A percentile compares a stretch with the other conserved stretches of the same genome.
phyloP scores from a whole-genome alignment of 768 basidiomycete genomes.

The Auricularia heimuer region DNA sequence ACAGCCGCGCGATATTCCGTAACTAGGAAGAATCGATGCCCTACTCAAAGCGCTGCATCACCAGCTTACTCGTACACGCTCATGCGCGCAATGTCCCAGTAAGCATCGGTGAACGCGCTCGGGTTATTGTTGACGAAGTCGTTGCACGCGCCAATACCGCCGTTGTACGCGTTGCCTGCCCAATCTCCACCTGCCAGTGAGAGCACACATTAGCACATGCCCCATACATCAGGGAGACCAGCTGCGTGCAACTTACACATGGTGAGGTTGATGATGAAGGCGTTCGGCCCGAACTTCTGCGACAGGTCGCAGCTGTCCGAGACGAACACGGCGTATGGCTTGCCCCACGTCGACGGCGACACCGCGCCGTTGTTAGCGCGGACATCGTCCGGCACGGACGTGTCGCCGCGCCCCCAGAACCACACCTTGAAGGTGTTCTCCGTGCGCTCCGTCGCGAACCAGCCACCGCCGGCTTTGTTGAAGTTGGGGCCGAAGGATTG shows the following conservation, averaged over 20 bases:
- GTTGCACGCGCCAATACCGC: not conserved
- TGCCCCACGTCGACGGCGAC: constrained; percentile 28
- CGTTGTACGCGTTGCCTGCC: constrained; percentile 33
- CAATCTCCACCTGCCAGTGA: constrained; percentile 26
- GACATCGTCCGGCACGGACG: constrained; percentile 31
- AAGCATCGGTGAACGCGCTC: constrained; percentile 53
- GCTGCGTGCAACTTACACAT: constrained; percentile 44
- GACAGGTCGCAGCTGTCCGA: constrained; percentile 41
- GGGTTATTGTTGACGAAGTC: constrained; percentile 62
- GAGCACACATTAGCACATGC: not conserved
- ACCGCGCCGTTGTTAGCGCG: constrained; percentile 17
- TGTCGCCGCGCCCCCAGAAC: constrained; percentile 54
- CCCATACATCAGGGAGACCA: constrained; percentile 30
- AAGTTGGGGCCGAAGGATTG: constrained; percentile 34
- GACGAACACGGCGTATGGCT: constrained; percentile 31
- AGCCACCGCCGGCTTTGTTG: constrained; percentile 48
- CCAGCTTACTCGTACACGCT: constrained; percentile 31
- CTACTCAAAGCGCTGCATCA: no score
- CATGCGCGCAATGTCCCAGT: constrained; percentile 59
- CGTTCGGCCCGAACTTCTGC: constrained; percentile 43
- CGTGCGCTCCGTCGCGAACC: constrained; percentile 54
- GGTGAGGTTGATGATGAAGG: constrained; percentile 61
- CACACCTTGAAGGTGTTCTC: constrained; percentile 50
- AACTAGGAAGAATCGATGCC: no score
- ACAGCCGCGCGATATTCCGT: no score